Percentiles rank a stretch among this genome's conserved stretches.
Conservation (phyloP, 805 yeast genomes). For the Spencermartinsiella europaea region DNA sequence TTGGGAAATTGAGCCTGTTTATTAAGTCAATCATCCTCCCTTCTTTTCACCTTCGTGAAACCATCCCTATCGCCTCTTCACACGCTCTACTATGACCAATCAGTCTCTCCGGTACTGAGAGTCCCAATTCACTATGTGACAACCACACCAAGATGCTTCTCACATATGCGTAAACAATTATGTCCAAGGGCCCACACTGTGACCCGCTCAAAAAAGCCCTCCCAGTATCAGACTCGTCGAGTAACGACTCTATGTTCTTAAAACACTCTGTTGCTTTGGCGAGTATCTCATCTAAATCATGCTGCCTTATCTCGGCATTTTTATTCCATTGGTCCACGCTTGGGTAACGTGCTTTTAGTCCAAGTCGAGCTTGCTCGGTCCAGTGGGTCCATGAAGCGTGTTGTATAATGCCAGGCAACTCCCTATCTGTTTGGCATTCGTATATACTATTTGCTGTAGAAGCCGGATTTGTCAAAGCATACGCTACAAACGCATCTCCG, state of each 20-base stretch:
- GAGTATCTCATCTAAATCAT: background rate
- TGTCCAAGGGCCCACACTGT: background rate
- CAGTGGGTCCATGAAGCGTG: background rate
- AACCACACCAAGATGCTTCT: background rate
- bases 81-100: background rate
- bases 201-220: background rate
- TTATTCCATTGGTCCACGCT: background rate
- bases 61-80: background rate
- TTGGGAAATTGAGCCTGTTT: no score
- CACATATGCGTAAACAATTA: background rate
- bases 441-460: background rate
- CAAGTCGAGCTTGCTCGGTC: background rate
- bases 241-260: background rate
- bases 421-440: background rate
- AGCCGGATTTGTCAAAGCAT: background rate
- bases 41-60: no score
- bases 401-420: background rate
- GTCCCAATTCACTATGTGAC: background rate
- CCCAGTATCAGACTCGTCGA: background rate
- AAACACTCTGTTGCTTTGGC: background rate
- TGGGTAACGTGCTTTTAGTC: background rate
- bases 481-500: constrained; percentile 18
- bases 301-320: background rate
- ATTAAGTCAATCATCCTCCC: no score
- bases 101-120: background rate